These are phyloP conservation scores for Blastomyces percursus DNA, from an alignment of 2,329 filamentous ascomycete genomes.

Conservation along the genomic window DNA sequence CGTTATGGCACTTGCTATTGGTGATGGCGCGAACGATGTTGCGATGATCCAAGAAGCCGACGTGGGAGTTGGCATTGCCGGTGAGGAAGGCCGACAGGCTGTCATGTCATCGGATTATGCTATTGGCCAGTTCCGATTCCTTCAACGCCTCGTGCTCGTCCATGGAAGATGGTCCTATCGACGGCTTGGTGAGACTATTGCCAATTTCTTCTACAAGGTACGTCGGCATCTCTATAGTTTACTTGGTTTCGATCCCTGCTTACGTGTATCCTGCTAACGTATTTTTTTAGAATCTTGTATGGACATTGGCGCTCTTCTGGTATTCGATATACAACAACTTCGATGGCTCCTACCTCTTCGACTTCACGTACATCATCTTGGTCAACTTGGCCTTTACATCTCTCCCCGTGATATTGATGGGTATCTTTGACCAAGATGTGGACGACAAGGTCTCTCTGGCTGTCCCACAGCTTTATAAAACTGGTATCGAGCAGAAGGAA, in stretches of 20 bases:
- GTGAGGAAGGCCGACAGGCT: conserved; percentile 82
- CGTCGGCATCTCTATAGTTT: conserved; percentile 14
- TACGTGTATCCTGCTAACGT: background rate
- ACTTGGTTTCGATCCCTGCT: background rate
- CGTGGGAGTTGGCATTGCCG: conserved; percentile 91
- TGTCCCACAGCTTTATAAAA: conserved; percentile 87
- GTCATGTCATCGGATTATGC: conserved; percentile 96
- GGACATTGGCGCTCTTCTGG: conserved; percentile 96
- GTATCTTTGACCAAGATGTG: conserved; percentile 93
- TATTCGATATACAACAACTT: conserved; percentile 93
- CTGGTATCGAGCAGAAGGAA: conserved; percentile 89
- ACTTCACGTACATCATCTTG: conserved; percentile 93
- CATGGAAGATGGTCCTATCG: conserved; percentile 97
- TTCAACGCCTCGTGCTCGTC: conserved; percentile 74
- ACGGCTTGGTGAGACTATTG: conserved; percentile 80
- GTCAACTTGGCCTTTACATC: conserved; percentile 98
- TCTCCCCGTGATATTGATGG: conserved; percentile 86
- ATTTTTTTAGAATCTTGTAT: conserved; percentile 67
- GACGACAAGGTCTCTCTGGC: conserved; percentile 86
- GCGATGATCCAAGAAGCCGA: conserved; percentile 97
- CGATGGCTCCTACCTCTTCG: conserved; percentile 92
- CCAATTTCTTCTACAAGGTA: conserved; percentile 98
- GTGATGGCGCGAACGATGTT: conserved; percentile 90
- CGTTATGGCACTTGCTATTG: conserved; percentile 89
- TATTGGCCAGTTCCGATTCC: conserved; percentile 84